Evolutionary conservation across 106 monocot genomes (phyloP).

Genomic region (Alisma plantagoaquatica): DNA sequence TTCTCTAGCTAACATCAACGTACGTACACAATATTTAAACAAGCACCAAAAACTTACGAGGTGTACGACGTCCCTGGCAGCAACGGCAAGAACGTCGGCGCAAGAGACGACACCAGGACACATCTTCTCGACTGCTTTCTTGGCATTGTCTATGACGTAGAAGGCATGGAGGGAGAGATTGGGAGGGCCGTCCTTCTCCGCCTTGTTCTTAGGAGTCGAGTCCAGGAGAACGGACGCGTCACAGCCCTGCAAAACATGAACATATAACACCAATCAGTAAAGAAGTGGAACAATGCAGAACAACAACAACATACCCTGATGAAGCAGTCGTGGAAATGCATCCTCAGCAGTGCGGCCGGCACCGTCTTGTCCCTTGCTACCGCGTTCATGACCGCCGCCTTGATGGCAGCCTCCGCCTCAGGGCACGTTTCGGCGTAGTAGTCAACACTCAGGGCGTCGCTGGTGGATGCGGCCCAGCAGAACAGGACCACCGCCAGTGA

Average conservation of each 20-base stretch:
- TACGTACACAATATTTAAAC: not conserved
- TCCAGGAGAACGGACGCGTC: slow-evolving; percentile 77
- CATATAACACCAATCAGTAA: not conserved
- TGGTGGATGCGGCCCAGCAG: no score
- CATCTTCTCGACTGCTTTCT: slow-evolving; percentile 50
- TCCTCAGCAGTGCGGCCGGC: slow-evolving; percentile 14
- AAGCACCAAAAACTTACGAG: slow-evolving; percentile 23
- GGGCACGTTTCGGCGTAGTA: slow-evolving; percentile 15
- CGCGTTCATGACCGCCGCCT: slow-evolving; percentile 5
- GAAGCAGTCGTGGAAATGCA: slow-evolving; percentile 26
- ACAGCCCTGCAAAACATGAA: slow-evolving; percentile 40
- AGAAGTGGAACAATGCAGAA: not conserved
- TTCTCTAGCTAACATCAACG: no score
- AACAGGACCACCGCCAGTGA: no score
- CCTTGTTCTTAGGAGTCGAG: slow-evolving; percentile 39
- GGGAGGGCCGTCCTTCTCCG: slow-evolving; percentile 80
- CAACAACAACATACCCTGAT: slow-evolving; percentile 4
- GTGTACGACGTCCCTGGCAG: slow-evolving; percentile 71
- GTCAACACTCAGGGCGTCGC: slow-evolving; percentile 3
- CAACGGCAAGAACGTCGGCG: slow-evolving; percentile 70
- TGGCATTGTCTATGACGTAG: slow-evolving; percentile 80
- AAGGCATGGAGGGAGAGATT: slow-evolving; percentile 81
- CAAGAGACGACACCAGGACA: slow-evolving; percentile 93
- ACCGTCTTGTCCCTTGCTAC: slow-evolving; percentile 8
- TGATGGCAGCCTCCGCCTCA: slow-evolving; percentile 6